These are phyloP conservation scores for Arthroderma sp. DNA, from an alignment of 2,329 filamentous ascomycete genomes.

Conservation along the genomic window DNA sequence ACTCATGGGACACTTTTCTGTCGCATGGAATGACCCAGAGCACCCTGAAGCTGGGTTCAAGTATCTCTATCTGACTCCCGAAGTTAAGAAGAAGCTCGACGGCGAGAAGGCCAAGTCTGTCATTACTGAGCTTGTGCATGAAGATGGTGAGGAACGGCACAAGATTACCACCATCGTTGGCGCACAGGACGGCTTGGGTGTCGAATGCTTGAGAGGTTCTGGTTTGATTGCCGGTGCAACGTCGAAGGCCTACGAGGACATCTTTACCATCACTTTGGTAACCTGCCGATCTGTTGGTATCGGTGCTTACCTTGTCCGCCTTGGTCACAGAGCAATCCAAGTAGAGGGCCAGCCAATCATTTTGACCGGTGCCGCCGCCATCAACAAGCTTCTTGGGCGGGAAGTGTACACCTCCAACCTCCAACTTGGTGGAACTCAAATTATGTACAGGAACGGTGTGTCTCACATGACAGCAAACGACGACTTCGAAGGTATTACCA, in stretches of 20 bases:
- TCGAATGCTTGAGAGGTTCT: slow-evolving; percentile 92
- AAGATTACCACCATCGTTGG: slow-evolving; percentile 91
- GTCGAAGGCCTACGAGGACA: slow-evolving; percentile 92
- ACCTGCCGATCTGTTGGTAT: slow-evolving; percentile 99
- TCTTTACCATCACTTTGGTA: slow-evolving; percentile 95
- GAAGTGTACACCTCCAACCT: slow-evolving; percentile 99
- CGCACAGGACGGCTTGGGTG: slow-evolving; percentile 88
- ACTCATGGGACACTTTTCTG: slow-evolving; percentile 91
- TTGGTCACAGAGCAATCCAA: slow-evolving; percentile 95
- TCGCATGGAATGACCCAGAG: slow-evolving; percentile 78
- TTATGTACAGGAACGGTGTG: slow-evolving; percentile 99
- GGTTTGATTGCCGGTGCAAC: slow-evolving; percentile 97
- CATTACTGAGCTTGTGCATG: slow-evolving; percentile 74
- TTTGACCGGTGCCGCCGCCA: slow-evolving; percentile 86
- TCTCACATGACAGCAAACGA: slow-evolving; percentile 97
- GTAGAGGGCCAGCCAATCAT: slow-evolving; percentile 99
- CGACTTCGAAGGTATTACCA: slow-evolving; percentile 93
- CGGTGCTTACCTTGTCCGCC: slow-evolving; percentile 94
- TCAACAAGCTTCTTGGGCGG: slow-evolving; percentile 95
- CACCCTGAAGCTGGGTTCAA: slow-evolving; percentile 87
- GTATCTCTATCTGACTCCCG: slow-evolving; percentile 85
- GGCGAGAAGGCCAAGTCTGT: slow-evolving; percentile 61
- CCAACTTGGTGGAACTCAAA: slow-evolving; percentile 98
- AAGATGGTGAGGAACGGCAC: slow-evolving; percentile 79
- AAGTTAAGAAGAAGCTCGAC: slow-evolving; percentile 75